Evolutionary conservation across 2,329 filamentous ascomycete species (phyloP).

Genomic region (Claviceps sp.): DNA sequence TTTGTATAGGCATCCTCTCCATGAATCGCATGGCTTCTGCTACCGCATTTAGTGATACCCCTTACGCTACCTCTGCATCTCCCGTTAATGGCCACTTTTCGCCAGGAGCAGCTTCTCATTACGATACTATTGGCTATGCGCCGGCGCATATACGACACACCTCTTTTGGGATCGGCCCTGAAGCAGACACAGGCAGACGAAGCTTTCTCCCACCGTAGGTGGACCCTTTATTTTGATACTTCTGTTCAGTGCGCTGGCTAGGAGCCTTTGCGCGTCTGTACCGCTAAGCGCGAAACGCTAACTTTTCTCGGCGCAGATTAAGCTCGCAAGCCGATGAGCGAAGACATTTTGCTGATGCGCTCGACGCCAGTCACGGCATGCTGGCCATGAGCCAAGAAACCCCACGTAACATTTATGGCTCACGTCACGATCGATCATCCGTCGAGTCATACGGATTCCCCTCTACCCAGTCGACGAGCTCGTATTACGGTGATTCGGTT

Average conservation of each 20-base stretch:
- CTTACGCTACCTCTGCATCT: conserved; percentile 54
- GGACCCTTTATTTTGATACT: conserved; percentile 5
- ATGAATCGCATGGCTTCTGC: conserved; percentile 50
- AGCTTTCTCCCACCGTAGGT: conserved; percentile 72
- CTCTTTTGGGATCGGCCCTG: conserved; percentile 42
- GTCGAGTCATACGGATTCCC: conserved; percentile 88
- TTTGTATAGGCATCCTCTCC: conserved; percentile 56
- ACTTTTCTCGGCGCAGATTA: conserved; percentile 17
- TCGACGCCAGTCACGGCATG: conserved; percentile 91
- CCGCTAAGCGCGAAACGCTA: background rate
- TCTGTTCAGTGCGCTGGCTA: background rate
- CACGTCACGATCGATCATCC: conserved; percentile 53
- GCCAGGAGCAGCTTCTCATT: conserved; percentile 50
- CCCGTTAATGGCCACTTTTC: conserved; percentile 53
- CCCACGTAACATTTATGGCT: conserved; percentile 76
- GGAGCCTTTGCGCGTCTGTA: no score
- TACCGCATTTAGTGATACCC: conserved; percentile 56
- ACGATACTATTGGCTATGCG: conserved; percentile 66
- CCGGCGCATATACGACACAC: conserved; percentile 46
- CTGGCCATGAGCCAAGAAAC: conserved; percentile 93
- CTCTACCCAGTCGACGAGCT: conserved; percentile 64
- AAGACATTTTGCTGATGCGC: conserved; percentile 70
- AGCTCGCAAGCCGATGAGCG: conserved; percentile 40
- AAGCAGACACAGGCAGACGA: conserved; percentile 46
- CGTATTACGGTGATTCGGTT: conserved; percentile 75